Percentiles rank a stretch among this genome's conserved stretches.
Conservation (phyloP, 2,329 filamentous ascomycete genomes). For the Fusarium sp. region DNA sequence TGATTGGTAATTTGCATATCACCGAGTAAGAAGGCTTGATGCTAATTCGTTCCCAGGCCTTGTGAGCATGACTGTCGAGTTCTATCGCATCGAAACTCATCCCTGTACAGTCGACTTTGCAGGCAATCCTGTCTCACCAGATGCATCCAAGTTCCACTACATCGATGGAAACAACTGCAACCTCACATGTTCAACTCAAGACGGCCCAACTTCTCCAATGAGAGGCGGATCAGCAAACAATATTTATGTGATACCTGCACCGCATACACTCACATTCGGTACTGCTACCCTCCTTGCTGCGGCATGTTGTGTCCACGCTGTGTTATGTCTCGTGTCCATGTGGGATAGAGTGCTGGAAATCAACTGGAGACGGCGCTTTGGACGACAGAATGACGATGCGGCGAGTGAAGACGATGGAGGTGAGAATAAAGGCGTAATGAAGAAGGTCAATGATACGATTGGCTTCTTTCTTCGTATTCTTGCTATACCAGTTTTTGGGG, state of each 20-base stretch:
- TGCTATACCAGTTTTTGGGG: conserved; percentile 70
- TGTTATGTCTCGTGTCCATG: conserved; percentile 72
- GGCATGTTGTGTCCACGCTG: conserved; percentile 74
- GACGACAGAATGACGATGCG: conserved; percentile 11
- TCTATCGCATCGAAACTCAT: conserved; percentile 66
- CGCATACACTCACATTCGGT: conserved; percentile 67
- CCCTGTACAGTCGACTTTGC: conserved; percentile 58
- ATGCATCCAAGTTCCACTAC: conserved; percentile 60
- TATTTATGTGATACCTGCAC: conserved; percentile 73
- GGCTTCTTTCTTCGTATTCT: conserved; percentile 66
- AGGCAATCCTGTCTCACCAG: conserved; percentile 54
- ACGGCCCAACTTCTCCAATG: conserved; percentile 68
- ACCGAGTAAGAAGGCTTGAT: neutral
- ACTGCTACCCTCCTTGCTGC: conserved; percentile 72
- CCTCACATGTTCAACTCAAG: conserved; percentile 59
- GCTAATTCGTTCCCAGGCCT: conserved; percentile 58
- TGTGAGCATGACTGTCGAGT: conserved; percentile 73
- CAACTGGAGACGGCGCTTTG: conserved; percentile 67
- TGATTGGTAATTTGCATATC: conserved; percentile 62
- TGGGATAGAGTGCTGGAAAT: conserved; percentile 74
- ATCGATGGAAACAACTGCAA: conserved; percentile 57
- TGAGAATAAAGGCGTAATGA: conserved; percentile 65
- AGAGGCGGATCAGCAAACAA: conserved; percentile 68
- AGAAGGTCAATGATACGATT: conserved; percentile 67
- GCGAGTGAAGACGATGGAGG: conserved; percentile 58